phyloP scores from a whole-genome alignment of 305 asterid species.

The Nicotiana rustica region DNA sequence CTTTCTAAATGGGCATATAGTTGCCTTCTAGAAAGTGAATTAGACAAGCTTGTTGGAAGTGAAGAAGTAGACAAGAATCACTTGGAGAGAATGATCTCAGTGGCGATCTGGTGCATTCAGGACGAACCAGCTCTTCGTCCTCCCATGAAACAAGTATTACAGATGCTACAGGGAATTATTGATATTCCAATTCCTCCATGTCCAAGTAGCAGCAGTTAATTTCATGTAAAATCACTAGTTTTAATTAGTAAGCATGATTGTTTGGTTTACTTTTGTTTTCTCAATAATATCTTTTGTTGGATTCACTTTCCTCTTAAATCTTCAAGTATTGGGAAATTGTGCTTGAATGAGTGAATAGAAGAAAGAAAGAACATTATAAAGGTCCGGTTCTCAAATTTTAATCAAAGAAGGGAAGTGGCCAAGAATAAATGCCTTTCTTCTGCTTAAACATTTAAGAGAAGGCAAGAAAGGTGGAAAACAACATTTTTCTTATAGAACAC shows the following conservation, averaged over 20 bases:
- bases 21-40: slow-evolving; percentile 49
- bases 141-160: slow-evolving; percentile 60
- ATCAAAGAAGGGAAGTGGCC: neutral
- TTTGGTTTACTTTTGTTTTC: neutral
- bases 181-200: slow-evolving; percentile 45
- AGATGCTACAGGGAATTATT: slow-evolving; percentile 58
- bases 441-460: neutral
- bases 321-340: neutral
- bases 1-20: slow-evolving; percentile 64
- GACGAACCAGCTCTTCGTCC: slow-evolving; percentile 58
- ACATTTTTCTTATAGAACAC: neutral
- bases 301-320: too few relatives aligned
- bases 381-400: neutral
- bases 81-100: slow-evolving; percentile 48
- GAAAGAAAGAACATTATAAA: neutral
- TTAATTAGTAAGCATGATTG: neutral
- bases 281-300: neutral
- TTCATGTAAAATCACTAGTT: neutral
- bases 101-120: slow-evolving; percentile 71
- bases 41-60: slow-evolving; percentile 49
- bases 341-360: neutral
- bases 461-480: neutral
- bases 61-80: slow-evolving; percentile 52
- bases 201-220: slow-evolving; percentile 30
- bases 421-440: neutral